These are phyloP conservation scores for Aspergillus homomorphus DNA, from an alignment of 495 filamentous ascomycete genomes.

Conservation along the genomic window DNA sequence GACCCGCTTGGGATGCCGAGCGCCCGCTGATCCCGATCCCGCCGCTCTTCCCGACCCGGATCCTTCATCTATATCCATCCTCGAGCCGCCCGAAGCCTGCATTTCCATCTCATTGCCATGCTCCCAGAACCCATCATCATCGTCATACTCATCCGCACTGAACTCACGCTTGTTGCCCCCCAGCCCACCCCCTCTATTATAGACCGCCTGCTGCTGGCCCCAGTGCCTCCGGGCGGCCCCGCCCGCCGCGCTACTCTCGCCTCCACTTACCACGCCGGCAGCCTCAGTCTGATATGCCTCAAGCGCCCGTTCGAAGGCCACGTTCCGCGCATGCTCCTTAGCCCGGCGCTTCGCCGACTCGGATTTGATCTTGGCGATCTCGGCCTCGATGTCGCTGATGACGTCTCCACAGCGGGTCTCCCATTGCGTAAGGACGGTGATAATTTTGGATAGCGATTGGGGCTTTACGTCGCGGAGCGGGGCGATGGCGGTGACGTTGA, in stretches of 20 bases:
- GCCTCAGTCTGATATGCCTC: slow-evolving; percentile 20
- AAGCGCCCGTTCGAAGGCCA: slow-evolving; percentile 47
- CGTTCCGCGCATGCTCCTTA: slow-evolving; percentile 44
- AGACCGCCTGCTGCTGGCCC: slow-evolving; percentile 4
- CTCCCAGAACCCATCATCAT: slow-evolving; percentile 46
- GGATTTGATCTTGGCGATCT: slow-evolving; percentile 57
- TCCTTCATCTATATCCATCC: slow-evolving; percentile 48
- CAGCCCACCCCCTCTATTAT: slow-evolving; percentile 15
- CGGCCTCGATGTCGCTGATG: slow-evolving; percentile 69
- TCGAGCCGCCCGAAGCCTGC: slow-evolving; percentile 46
- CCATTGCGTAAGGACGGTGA: slow-evolving; percentile 69
- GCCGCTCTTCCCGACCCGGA: slow-evolving; percentile 25
- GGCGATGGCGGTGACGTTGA: slow-evolving; percentile 74
- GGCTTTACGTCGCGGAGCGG: slow-evolving; percentile 83
- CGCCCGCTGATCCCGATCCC: slow-evolving; percentile 16
- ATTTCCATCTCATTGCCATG: slow-evolving; percentile 54
- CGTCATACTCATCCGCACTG: slow-evolving; percentile 41
- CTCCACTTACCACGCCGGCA: not conserved
- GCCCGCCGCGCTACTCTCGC: not conserved
- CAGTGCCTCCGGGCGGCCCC: slow-evolving; percentile 16
- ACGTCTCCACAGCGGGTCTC: slow-evolving; percentile 68
- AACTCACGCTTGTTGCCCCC: slow-evolving; percentile 43
- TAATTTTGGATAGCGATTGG: slow-evolving; percentile 60
- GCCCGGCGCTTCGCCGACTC: slow-evolving; percentile 53
- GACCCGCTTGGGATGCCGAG: slow-evolving; percentile 40